A percentile compares a stretch with the other conserved stretches of the same genome.
phyloP scores from a whole-genome alignment of 2,329 filamentous ascomycete species.

The Sporothrix pseudoabietina region DNA sequence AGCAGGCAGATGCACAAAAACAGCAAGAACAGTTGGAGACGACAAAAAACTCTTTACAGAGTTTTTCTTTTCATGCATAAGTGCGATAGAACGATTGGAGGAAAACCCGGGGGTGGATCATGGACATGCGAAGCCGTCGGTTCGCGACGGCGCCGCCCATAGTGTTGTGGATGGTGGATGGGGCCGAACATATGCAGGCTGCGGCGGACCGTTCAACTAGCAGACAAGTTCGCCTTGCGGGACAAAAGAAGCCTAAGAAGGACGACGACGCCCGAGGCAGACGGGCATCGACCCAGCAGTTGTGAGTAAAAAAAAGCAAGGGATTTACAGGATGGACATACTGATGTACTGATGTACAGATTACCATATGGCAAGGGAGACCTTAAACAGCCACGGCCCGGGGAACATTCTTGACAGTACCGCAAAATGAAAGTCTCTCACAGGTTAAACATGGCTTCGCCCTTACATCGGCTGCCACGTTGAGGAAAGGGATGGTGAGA shows the following conservation, averaged over 20 bases:
- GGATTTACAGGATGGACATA: not conserved
- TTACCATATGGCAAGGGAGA: constrained; percentile 10
- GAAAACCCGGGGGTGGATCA: not conserved
- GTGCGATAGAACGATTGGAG: constrained; percentile 14
- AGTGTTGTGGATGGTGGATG: not conserved
- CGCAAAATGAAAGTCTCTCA: not conserved
- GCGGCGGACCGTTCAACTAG: not conserved
- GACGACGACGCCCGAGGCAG: not conserved
- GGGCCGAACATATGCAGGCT: not conserved
- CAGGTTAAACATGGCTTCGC: not conserved
- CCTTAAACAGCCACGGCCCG: not conserved
- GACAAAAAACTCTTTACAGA: constrained; percentile 18
- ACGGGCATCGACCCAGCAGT: not conserved
- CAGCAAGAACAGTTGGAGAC: not conserved
- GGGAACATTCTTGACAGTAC: not conserved
- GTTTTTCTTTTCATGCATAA: constrained; percentile 21
- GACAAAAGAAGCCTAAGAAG: not conserved
- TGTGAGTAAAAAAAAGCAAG: not conserved
- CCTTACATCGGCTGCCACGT: constrained; percentile 15
- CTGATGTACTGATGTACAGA: not conserved
- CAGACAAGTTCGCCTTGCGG: not conserved
- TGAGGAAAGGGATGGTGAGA: not conserved
- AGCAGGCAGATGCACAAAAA: not conserved
- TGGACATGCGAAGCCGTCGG: not conserved
- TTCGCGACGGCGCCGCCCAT: not conserved